Evolutionary conservation across 1,284 basidiomycete species (phyloP).

Genomic region (Austropuccinia psidii): DNA sequence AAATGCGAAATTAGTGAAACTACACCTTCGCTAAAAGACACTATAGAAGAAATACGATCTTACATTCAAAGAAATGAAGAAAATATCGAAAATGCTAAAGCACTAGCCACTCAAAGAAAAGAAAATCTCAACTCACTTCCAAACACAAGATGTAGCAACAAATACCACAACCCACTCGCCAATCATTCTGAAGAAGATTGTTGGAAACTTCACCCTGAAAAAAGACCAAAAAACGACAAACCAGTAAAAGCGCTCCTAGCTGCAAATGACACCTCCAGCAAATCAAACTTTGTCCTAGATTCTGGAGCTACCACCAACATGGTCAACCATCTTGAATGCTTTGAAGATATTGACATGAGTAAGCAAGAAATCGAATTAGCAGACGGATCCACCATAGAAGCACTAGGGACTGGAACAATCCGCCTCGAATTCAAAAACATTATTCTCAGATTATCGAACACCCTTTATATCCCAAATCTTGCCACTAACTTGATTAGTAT

Average conservation of each 20-base stretch:
- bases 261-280: no score
- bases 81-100: background rate
- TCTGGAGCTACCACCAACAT: background rate
- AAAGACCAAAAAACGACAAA: background rate
- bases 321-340: background rate
- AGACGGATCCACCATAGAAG: background rate
- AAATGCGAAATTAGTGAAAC: background rate
- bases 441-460: background rate
- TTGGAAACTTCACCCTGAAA: background rate
- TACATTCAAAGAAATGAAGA: constrained; percentile 5
- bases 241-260: background rate
- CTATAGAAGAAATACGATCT: background rate
- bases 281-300: background rate
- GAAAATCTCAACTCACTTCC: background rate
- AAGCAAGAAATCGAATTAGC: background rate
- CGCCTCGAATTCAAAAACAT: background rate
- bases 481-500: background rate
- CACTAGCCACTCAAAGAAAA: background rate
- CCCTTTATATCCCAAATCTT: background rate
- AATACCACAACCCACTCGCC: background rate
- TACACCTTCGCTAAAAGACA: background rate
- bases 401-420: background rate
- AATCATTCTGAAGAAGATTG: background rate
- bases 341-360: background rate
- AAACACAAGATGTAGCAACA: background rate